Base-by-base conservation (phyloP, 2,329 filamentous ascomycete genomes). In the Neonectria sp. region DNA sequence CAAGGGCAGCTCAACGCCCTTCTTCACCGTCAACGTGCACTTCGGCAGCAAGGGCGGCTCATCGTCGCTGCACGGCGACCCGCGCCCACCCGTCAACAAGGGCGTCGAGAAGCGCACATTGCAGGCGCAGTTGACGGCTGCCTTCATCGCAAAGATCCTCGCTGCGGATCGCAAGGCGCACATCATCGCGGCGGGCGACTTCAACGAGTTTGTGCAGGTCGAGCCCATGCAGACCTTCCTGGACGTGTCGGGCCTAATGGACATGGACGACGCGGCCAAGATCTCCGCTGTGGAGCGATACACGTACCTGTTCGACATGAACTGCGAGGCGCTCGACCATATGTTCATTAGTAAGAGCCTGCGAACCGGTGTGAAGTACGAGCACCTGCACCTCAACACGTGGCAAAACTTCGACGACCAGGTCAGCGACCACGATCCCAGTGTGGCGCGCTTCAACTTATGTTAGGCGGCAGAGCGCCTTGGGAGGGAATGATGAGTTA, bases 21-120 rank as follows among this genome's bases (percentile, higher is more conserved):
- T 93, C 80, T 93, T 92, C 79, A 93, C 92, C 3, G 83, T 94
- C 68, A 93, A 93, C 75, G 89, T 93, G 45, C 91, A 93, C 81
- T 89, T 89, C 74, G 85, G 84, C 1, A 89, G 86, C 73, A 93
- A 93, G 81, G 90, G 90, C 31, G 91, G 91, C 43, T 87, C 88
- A 25, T 88, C 88, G 6, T 86, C 87, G 8, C 79, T 93, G 11
- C 87, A 93, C 68, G 91, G 91, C 8, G 91, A 93, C 73, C 81
- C 86, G 0, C 84, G 92, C 9, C 89, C 91, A 2, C 92, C 91
- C 0, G 83, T 92, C 11, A 93, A 94, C 77, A 86, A 86, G 9
- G 91, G 86, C 8, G 85, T 93, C 1, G 85, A 85, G 15, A 83
- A 87, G 71, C 84, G 92, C 25, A 80, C 81, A 2, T 76, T 79